These are phyloP conservation scores for Persicaria tinctoria DNA, from an alignment of 148 eudicot species.

Conservation along the genomic window DNA sequence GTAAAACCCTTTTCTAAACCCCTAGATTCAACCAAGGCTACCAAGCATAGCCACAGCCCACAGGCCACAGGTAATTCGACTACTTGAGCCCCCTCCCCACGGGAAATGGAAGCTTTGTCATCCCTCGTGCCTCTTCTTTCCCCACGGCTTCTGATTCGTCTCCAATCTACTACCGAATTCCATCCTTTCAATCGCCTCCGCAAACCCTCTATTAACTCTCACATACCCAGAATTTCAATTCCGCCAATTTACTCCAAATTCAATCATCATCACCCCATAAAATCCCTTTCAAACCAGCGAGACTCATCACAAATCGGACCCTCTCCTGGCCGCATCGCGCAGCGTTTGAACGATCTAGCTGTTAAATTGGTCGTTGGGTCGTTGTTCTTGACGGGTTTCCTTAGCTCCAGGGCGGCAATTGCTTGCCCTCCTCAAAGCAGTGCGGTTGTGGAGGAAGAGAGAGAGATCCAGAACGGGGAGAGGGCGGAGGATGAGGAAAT, in stretches of 20 bases:
- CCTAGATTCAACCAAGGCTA: too few relatives aligned
- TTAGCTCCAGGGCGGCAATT: constrained; percentile 25
- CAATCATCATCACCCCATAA: not conserved
- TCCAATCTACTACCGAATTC: not conserved
- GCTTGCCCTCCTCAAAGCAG: constrained; percentile 33
- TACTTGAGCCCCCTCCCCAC: not conserved
- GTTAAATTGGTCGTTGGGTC: constrained; percentile 55
- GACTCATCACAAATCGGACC: not conserved
- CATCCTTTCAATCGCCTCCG: not conserved
- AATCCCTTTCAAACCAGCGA: not conserved
- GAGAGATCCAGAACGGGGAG: constrained; percentile 20
- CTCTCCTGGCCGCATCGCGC: constrained; percentile 25
- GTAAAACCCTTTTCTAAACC: too few relatives aligned
- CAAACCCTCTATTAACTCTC: not conserved
- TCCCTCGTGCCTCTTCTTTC: not conserved
- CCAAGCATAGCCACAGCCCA: too few relatives aligned
- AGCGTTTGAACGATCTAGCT: constrained; percentile 26
- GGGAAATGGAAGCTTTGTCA: constrained; percentile 2
- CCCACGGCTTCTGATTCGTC: constrained; percentile 3
- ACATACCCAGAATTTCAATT: not conserved
- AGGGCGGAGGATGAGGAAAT: constrained; percentile 45
- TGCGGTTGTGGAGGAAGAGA: constrained; percentile 25
- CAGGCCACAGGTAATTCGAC: too few relatives aligned
- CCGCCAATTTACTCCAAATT: not conserved
- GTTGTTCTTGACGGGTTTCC: constrained; percentile 42